Percentiles rank a stretch among this genome's conserved stretches.
These are phyloP conservation scores for Schizosaccharomyces versatilis DNA, from an alignment of 1,139 yeast species.

Conservation along the genomic window DNA sequence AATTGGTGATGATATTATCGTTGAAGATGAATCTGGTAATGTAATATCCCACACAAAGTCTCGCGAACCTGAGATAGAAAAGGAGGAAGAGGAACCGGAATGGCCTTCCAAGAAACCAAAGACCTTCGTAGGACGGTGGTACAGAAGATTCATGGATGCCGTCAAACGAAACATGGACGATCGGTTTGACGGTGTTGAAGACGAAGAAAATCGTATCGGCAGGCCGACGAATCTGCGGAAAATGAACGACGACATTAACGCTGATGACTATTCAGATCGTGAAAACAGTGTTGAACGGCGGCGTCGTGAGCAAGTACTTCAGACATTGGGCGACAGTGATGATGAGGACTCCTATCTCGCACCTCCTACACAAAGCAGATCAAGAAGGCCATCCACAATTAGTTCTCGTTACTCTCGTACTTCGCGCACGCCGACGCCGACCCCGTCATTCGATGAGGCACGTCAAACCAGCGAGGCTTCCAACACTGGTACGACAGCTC, in stretches of 20 bases:
- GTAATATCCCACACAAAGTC: background rate
- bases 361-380: background rate
- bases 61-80: background rate
- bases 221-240: background rate
- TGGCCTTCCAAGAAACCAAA: background rate
- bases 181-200: background rate
- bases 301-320: constrained; percentile 1
- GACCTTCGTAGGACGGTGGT: background rate
- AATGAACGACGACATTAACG: background rate
- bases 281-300: background rate
- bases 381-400: background rate
- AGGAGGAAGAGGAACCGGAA: background rate
- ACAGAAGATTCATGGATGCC: background rate
- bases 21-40: constrained; percentile 19
- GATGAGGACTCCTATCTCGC: background rate
- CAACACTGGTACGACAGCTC: too few species aligned
- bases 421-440: too few species aligned
- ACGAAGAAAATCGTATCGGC: background rate
- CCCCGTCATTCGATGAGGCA: too few species aligned
- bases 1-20: constrained; percentile 45
- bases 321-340: background rate
- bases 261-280: background rate
- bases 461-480: too few species aligned
- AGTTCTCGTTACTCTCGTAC: background rate
- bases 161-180: background rate